Percentiles rank a stretch among this genome's conserved stretches.
Evolutionary conservation across 1,284 basidiomycete genomes (phyloP).

Genomic region (Ustilago trichophora): DNA sequence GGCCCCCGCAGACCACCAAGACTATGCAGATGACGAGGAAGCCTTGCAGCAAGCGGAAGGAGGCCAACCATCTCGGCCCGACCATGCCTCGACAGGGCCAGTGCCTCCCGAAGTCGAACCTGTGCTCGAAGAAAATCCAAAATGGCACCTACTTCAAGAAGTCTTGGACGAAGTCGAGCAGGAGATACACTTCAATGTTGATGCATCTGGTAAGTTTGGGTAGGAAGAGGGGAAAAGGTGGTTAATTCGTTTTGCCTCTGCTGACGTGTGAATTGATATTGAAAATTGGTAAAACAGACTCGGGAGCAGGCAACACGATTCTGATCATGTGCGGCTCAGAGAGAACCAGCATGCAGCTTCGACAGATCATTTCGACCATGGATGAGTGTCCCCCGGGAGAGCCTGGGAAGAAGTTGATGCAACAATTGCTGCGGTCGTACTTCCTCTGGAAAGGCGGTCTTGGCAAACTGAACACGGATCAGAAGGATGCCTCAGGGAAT

Average conservation of each 20-base stretch:
- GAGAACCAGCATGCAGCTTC: slow-evolving; percentile 54
- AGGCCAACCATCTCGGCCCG: not conserved
- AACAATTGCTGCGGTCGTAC: slow-evolving; percentile 76
- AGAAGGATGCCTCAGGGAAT: slow-evolving; percentile 42
- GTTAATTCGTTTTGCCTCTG: no score
- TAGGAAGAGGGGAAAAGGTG: no score
- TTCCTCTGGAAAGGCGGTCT: slow-evolving; percentile 82
- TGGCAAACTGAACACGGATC: slow-evolving; percentile 64
- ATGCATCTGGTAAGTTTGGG: slow-evolving; percentile 37
- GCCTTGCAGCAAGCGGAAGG: slow-evolving; percentile 56
- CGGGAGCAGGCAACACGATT: slow-evolving; percentile 52
- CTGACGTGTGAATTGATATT: not conserved
- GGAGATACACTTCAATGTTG: slow-evolving; percentile 73
- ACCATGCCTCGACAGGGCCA: not conserved
- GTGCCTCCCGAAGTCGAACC: slow-evolving; percentile 80
- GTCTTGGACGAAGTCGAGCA: slow-evolving; percentile 91
- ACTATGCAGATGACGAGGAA: slow-evolving; percentile 60
- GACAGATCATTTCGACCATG: slow-evolving; percentile 55
- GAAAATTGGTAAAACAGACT: no score
- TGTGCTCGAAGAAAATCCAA: slow-evolving; percentile 90
- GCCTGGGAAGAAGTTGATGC: slow-evolving; percentile 75
- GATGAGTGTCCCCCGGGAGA: slow-evolving; percentile 25
- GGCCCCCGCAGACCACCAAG: slow-evolving; percentile 1
- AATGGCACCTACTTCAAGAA: slow-evolving; percentile 87
- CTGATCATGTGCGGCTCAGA: slow-evolving; percentile 62